Percentiles rank a stretch among this genome's conserved stretches.
Evolutionary conservation across 2,329 filamentous ascomycete species (phyloP).

Genomic region (Elsinoe perseae): DNA sequence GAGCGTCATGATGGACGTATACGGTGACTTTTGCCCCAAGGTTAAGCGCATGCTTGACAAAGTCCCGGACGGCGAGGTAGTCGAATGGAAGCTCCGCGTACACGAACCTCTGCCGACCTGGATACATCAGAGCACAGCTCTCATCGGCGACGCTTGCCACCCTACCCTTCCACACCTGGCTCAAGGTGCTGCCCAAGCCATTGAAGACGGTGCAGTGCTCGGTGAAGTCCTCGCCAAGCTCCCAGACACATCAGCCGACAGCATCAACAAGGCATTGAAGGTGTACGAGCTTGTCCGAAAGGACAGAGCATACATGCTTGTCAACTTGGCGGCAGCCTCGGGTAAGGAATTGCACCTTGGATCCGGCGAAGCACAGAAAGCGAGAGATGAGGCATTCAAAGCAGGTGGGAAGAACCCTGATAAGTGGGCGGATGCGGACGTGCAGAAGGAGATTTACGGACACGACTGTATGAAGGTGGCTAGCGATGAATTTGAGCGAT

Average conservation of each 20-base stretch:
- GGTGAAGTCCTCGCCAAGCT: conserved; percentile 44
- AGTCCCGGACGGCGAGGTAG: conserved; percentile 57
- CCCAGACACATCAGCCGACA: conserved; percentile 39
- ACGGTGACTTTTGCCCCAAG: conserved; percentile 53
- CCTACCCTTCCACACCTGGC: conserved; percentile 57
- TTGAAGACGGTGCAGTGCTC: conserved; percentile 55
- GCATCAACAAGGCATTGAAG: conserved; percentile 46
- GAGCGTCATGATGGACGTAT: conserved; percentile 52
- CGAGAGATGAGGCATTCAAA: conserved; percentile 48
- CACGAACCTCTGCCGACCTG: conserved; percentile 57
- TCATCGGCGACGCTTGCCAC: conserved; percentile 55
- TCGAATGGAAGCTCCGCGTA: conserved; percentile 58
- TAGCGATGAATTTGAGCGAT: conserved; percentile 35
- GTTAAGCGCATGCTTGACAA: conserved; percentile 54
- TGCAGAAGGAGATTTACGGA: conserved; percentile 44
- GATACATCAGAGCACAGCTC: conserved; percentile 46
- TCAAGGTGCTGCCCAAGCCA: conserved; percentile 57
- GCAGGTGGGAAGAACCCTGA: conserved; percentile 39
- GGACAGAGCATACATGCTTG: conserved; percentile 48
- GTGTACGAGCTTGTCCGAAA: conserved; percentile 52
- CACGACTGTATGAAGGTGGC: conserved; percentile 40
- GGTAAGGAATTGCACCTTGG: conserved; percentile 50
- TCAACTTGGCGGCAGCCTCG: conserved; percentile 49
- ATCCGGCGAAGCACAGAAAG: conserved; percentile 49
- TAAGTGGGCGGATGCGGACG: conserved; percentile 46